Evolutionary conservation across 2,329 filamentous ascomycete genomes (phyloP).

Genomic region (Penicillium sp.): DNA sequence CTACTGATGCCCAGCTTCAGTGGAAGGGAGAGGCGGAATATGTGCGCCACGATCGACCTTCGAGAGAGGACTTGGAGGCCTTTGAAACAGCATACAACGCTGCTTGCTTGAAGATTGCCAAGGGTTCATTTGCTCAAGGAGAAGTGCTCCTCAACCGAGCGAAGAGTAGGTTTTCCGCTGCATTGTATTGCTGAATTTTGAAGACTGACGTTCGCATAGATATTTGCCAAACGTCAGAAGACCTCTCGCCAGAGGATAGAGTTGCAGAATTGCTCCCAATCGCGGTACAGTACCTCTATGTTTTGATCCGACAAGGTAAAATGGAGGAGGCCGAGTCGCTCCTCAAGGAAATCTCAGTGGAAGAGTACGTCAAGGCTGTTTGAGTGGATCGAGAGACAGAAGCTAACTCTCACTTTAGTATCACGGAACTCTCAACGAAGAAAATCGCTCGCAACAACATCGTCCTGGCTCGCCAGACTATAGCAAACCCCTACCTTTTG

Average conservation of each 20-base stretch:
- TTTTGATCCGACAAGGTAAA: constrained; percentile 56
- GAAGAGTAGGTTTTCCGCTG: constrained; percentile 42
- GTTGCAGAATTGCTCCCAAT: constrained; percentile 61
- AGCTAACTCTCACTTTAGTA: constrained; percentile 36
- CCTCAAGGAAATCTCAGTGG: constrained; percentile 50
- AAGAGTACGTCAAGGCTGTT: constrained; percentile 43
- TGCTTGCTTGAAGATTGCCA: constrained; percentile 62
- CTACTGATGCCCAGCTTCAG: constrained; percentile 61
- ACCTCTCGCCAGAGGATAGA: constrained; percentile 61
- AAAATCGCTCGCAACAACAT: constrained; percentile 62
- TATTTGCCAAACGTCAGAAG: constrained; percentile 59
- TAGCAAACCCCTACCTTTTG: constrained; percentile 57
- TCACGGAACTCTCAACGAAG: constrained; percentile 58
- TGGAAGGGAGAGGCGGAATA: constrained; percentile 57
- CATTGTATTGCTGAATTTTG: neutral
- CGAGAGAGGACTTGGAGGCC: constrained; percentile 60
- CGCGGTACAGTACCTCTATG: constrained; percentile 60
- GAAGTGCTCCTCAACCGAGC: constrained; percentile 61
- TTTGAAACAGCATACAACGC: constrained; percentile 67
- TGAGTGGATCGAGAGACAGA: constrained; percentile 2
- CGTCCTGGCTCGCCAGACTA: constrained; percentile 47
- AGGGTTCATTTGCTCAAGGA: constrained; percentile 58
- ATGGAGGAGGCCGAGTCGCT: constrained; percentile 56
- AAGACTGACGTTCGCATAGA: constrained; percentile 35
- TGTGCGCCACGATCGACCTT: constrained; percentile 54